A percentile compares a stretch with the other conserved stretches of the same genome.
Conservation (phyloP, 2,329 filamentous ascomycete species). For the Botrytis fragariae region DNA sequence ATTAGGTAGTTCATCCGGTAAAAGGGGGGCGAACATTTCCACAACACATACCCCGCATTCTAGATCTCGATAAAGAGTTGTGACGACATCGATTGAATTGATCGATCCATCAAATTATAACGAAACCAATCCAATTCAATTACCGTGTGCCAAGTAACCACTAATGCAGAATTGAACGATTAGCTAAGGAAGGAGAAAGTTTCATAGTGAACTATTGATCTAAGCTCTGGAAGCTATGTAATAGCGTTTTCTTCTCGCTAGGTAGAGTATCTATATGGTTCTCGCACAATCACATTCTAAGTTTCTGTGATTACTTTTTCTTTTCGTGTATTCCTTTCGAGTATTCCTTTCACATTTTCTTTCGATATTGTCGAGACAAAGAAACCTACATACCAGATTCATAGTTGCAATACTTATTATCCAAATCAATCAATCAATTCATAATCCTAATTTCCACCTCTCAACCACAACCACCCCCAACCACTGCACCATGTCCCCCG, state of each 20-base stretch:
- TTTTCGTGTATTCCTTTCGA: neutral
- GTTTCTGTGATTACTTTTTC: neutral
- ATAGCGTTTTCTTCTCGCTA: neutral
- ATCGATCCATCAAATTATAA: neutral
- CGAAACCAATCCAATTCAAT: neutral
- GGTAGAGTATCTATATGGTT: neutral
- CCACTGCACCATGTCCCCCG: neutral
- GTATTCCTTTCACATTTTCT: neutral
- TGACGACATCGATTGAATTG: constrained; percentile 7
- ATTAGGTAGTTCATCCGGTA: neutral
- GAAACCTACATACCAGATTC: too few relatives aligned
- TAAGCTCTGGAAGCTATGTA: neutral
- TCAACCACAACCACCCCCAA: neutral
- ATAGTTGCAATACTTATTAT: neutral
- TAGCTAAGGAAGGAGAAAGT: neutral
- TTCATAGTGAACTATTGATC: neutral
- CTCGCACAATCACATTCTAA: neutral
- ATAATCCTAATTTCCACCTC: neutral
- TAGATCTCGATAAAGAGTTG: neutral
- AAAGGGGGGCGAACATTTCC: neutral
- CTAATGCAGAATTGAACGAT: neutral
- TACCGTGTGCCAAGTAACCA: neutral
- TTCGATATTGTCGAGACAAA: neutral
- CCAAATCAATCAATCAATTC: neutral
- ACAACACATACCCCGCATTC: neutral